These are phyloP conservation scores for Debaryomyces psychrophilus DNA, from an alignment of 1,139 yeast genomes.

Conservation along the genomic window DNA sequence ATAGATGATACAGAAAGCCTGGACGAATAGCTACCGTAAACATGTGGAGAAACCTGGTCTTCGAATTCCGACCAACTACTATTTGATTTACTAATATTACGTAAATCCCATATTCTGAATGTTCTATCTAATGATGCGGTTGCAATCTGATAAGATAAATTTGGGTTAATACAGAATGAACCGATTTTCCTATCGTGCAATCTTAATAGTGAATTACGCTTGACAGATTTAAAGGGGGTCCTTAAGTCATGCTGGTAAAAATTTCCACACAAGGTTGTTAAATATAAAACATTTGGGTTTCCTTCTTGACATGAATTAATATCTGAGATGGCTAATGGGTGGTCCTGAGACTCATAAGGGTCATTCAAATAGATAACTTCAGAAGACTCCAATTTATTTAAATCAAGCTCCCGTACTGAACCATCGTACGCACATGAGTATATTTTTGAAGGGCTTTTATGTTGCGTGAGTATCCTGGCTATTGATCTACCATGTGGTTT, in stretches of 20 bases:
- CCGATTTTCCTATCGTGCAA: slow-evolving; percentile 91
- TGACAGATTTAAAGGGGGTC: slow-evolving; percentile 36
- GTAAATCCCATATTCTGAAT: slow-evolving; percentile 81
- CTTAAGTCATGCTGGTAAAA: slow-evolving; percentile 74
- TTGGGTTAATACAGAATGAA: slow-evolving; percentile 79
- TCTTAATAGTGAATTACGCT: slow-evolving; percentile 46
- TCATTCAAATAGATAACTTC: slow-evolving; percentile 61
- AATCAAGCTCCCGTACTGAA: slow-evolving; percentile 71
- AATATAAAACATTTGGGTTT: slow-evolving; percentile 55
- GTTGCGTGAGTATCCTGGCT: slow-evolving; percentile 60
- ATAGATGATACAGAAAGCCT: slow-evolving; percentile 82
- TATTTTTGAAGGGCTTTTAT: slow-evolving; percentile 54
- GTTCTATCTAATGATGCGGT: slow-evolving; percentile 89
- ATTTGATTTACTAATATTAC: slow-evolving; percentile 48
- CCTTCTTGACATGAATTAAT: slow-evolving; percentile 53
- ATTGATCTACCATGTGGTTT: slow-evolving; percentile 79
- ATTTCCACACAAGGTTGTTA: slow-evolving; percentile 79
- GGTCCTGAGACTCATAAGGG: slow-evolving; percentile 41
- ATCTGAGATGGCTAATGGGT: slow-evolving; percentile 62
- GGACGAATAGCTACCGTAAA: slow-evolving; percentile 67
- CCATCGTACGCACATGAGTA: slow-evolving; percentile 87
- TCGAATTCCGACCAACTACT: slow-evolving; percentile 45
- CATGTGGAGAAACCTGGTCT: slow-evolving; percentile 48
- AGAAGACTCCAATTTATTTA: slow-evolving; percentile 58
- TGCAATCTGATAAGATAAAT: slow-evolving; percentile 59